phyloP scores from a whole-genome alignment of 805 yeast genomes.

The Saccharomycopsis olivae region DNA sequence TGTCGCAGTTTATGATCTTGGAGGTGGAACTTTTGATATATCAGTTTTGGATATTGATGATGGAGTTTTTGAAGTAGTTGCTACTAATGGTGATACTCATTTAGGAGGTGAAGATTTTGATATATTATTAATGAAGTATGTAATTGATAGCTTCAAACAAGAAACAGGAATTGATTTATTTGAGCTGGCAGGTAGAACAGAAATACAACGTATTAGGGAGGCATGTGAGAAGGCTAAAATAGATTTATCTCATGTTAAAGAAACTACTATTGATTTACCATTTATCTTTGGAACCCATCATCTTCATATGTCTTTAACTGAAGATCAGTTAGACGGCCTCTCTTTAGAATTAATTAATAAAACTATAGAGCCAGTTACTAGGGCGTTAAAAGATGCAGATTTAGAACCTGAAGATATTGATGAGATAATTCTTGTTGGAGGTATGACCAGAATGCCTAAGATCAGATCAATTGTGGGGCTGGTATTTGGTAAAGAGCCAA shows the following conservation, averaged over 20 bases:
- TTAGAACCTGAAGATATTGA: slow-evolving; percentile 55
- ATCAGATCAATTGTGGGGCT: slow-evolving; percentile 51
- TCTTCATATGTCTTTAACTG: slow-evolving; percentile 46
- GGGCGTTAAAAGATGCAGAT: slow-evolving; percentile 67
- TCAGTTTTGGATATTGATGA: slow-evolving; percentile 69
- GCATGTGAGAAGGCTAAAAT: slow-evolving; percentile 73
- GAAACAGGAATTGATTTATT: slow-evolving; percentile 46
- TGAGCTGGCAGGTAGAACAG: slow-evolving; percentile 28
- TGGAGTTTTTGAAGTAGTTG: slow-evolving; percentile 72
- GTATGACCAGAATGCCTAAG: slow-evolving; percentile 87
- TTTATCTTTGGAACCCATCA: slow-evolving; percentile 56
- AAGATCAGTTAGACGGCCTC: slow-evolving; percentile 58
- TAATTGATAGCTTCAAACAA: slow-evolving; percentile 45
- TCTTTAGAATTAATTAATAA: slow-evolving; percentile 54
- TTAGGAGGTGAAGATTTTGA: slow-evolving; percentile 85
- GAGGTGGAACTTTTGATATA: slow-evolving; percentile 82
- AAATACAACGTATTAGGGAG: slow-evolving; percentile 68
- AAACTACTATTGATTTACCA: slow-evolving; percentile 58
- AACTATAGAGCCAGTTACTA: slow-evolving; percentile 64
- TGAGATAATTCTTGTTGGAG: slow-evolving; percentile 73
- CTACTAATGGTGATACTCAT: slow-evolving; percentile 79
- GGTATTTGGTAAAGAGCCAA: slow-evolving; percentile 54
- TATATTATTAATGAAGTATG: slow-evolving; percentile 46
- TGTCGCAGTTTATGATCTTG: slow-evolving; percentile 55
- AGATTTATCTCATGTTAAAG: slow-evolving; percentile 55